Evolutionary conservation across 2,329 filamentous ascomycete species (phyloP), one percentile per base, ranked within the genome.

Genomic region (Phyllosticta capitalensis): DNA sequence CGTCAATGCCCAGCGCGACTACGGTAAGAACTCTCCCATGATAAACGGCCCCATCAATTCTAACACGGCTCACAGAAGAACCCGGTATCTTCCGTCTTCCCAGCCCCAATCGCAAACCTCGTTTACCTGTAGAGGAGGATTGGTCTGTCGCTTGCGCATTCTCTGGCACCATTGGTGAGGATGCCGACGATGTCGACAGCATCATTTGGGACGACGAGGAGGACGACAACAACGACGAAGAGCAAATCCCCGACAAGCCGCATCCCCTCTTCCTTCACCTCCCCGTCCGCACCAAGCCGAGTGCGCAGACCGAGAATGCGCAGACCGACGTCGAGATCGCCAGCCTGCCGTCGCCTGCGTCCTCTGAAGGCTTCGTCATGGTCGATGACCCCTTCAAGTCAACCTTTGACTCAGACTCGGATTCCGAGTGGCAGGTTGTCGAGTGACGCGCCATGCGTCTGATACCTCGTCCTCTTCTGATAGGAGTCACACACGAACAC

Each of bases 1-100:
- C 53, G 71, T 69, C 2, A 74, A 70, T 59, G 68, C 71, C 63
- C 62, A 71, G 38, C 66, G 75, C 12, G 65, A 67, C 19, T 76
- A 75, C 20, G 72, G 75, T 75, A 65, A 69, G 71, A 70, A 4
- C 24, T 12, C 49, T 10, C 26, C 30, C 19, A 19, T 5, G 6
- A 10, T 12, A 20, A 2, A 38, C 24, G 10, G 19, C 12, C 5
- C n/a, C n/a, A 19, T 26, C 28, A 19, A 38, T 28, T n/a, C 48
- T 52, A 24, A 52, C 19, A 3, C n/a, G 14, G 9, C 24, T 20
- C 21, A 17, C 53, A 59, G 58, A 52, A 9, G 49, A 52, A 17
- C n/a, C 28, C 12, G 52, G 51, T 9, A 59, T 59, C 17, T 26
- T 53, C 5, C 54, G 55, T 52, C 48, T 59, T 17, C 38, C 26